These are phyloP conservation scores for Macaranga tanarius DNA, from an alignment of 441 rosid genomes.

Conservation along the genomic window DNA sequence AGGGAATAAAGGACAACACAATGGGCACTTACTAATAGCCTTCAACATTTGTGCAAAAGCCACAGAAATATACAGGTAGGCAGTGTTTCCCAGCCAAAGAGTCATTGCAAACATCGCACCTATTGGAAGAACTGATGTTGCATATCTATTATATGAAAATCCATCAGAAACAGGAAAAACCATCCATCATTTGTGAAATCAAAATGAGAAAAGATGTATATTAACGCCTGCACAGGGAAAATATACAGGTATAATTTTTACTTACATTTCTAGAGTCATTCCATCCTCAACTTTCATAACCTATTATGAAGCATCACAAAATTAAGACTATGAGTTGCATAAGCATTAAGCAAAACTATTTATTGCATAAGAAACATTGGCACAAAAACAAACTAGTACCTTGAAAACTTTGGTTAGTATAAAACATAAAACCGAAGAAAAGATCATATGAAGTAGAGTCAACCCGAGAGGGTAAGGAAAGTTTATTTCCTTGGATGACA, in stretches of 20 bases:
- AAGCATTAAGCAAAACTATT: not conserved
- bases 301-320: conserved; percentile 35
- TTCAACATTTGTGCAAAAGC: conserved; percentile 97
- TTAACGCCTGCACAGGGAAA: not conserved
- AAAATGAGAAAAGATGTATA: conserved; percentile 5
- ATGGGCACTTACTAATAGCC: conserved; percentile 69
- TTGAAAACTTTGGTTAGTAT: conserved; percentile 68
- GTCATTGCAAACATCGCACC: conserved; percentile 97
- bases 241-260: not conserved
- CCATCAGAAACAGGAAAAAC: conserved; percentile 24
- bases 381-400: conserved; percentile 39
- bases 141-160: conserved; percentile 55
- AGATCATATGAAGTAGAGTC: conserved; percentile 92
- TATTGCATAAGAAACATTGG: not conserved
- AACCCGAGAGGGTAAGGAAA: conserved; percentile 96
- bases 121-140: conserved; percentile 84
- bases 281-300: conserved; percentile 87
- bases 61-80: conserved; percentile 92
- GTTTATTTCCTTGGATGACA: conserved; percentile 94
- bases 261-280: conserved; percentile 94
- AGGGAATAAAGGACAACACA: conserved; percentile 10
- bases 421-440: conserved; percentile 87
- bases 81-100: conserved; percentile 97
- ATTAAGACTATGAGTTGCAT: conserved; percentile 16
- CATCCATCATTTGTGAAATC: not conserved